These are phyloP conservation scores for Myrica gale DNA, from an alignment of 306 rosid genomes.

Conservation along the genomic window DNA sequence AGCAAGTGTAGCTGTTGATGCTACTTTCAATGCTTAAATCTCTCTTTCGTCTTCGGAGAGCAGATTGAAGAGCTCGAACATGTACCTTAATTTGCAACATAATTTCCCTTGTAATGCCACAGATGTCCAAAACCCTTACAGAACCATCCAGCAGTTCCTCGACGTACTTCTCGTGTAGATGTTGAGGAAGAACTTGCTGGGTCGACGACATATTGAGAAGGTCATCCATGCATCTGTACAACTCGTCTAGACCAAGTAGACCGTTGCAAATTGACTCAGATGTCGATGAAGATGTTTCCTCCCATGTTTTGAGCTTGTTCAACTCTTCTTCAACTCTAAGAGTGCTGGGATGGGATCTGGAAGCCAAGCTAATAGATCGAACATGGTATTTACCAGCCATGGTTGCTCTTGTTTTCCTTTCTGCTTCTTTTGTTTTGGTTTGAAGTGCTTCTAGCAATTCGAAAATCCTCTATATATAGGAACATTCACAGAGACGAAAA, in stretches of 20 bases:
- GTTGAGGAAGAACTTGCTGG: slow-evolving; percentile 44
- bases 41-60: slow-evolving; percentile 64
- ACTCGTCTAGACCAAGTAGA: slow-evolving; percentile 43
- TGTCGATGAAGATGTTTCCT: slow-evolving; percentile 34
- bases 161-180: slow-evolving; percentile 35
- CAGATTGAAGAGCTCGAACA: slow-evolving; percentile 52
- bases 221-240: slow-evolving; percentile 50
- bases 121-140: slow-evolving; percentile 51
- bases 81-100: slow-evolving; percentile 50
- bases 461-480: slow-evolving; percentile 19
- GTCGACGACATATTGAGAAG: slow-evolving; percentile 61
- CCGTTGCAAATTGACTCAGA: slow-evolving; percentile 38
- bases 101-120: slow-evolving; percentile 54
- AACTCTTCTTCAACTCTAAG: slow-evolving; percentile 49
- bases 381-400: slow-evolving; percentile 47
- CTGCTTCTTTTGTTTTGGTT: slow-evolving; percentile 1
- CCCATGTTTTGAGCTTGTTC: slow-evolving; percentile 41
- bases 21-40: slow-evolving; percentile 42
- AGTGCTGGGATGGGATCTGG: slow-evolving; percentile 59
- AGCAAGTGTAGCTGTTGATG: slow-evolving; percentile 37
- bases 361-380: slow-evolving; percentile 67
- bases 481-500: slow-evolving; percentile 15
- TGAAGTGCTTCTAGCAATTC: slow-evolving; percentile 15
- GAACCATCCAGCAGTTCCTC: slow-evolving; percentile 68
- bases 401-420: slow-evolving; percentile 13